These are phyloP conservation scores for Chrysophaeum taylorii DNA, from an alignment of 352 stramenopile genomes.

Conservation along the genomic window DNA sequence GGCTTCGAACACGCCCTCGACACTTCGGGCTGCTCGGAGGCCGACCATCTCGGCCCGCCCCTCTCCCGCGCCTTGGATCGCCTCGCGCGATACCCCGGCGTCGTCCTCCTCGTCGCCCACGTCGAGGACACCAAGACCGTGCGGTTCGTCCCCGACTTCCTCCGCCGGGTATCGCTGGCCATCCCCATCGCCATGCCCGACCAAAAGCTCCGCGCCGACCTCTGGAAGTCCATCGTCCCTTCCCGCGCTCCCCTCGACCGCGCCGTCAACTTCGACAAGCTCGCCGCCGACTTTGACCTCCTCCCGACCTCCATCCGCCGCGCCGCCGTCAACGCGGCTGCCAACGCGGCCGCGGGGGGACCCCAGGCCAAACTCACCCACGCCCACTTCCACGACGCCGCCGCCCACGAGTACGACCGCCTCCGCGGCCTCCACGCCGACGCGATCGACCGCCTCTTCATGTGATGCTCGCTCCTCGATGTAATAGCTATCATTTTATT, in stretches of 20 bases:
- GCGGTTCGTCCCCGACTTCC: slow-evolving; percentile 6
- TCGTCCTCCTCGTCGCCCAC: slow-evolving; percentile 58
- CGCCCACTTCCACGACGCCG: background rate
- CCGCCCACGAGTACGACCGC: background rate
- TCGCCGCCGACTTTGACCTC: background rate
- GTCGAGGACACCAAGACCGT: slow-evolving; percentile 36
- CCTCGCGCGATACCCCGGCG: slow-evolving; percentile 63
- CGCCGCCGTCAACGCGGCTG: background rate
- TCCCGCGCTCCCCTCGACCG: background rate
- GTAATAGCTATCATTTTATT: too few species aligned
- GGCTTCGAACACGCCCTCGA: slow-evolving; percentile 67
- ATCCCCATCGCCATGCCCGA: background rate
- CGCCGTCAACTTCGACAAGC: background rate
- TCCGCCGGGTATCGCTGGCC: background rate
- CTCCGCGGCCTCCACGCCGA: slow-evolving; percentile 9
- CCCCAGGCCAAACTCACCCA: background rate
- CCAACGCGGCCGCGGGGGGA: background rate
- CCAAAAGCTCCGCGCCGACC: background rate
- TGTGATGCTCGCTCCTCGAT: background rate
- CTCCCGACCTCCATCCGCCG: slow-evolving; percentile 1
- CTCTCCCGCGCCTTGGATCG: slow-evolving; percentile 50
- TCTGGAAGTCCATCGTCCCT: background rate
- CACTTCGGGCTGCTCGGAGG: background rate
- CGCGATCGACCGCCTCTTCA: slow-evolving; percentile 11
- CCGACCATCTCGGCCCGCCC: background rate